Conservation (phyloP, 441 rosid genomes). For the Populus hybrid region DNA sequence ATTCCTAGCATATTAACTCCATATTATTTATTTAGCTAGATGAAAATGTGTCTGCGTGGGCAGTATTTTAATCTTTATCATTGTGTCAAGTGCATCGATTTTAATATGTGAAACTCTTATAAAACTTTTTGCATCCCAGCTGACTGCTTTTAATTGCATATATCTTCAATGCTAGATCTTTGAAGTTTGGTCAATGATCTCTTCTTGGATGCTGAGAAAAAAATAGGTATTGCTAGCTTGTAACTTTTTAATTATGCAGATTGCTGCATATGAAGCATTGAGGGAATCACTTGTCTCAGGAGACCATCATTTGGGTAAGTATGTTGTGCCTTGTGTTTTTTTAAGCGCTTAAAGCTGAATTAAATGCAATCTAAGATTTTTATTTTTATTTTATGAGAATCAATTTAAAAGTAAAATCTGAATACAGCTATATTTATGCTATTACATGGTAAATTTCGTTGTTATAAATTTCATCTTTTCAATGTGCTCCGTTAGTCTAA, state of each 20-base stretch:
- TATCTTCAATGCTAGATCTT: slow-evolving; percentile 4
- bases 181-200: background rate
- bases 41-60: background rate
- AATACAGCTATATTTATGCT: background rate
- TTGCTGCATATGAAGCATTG: slow-evolving; percentile 66
- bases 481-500: background rate
- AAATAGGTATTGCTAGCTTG: slow-evolving; percentile 12
- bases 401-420: background rate
- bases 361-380: background rate
- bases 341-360: background rate
- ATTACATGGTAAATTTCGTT: background rate
- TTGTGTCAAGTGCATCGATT: background rate
- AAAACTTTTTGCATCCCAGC: background rate
- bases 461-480: background rate
- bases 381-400: background rate
- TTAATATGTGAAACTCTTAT: background rate
- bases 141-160: background rate
- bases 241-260: slow-evolving; percentile 43
- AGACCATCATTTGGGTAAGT: slow-evolving; percentile 44
- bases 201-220: background rate
- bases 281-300: slow-evolving; percentile 51
- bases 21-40: background rate
- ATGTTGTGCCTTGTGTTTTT: slow-evolving; percentile 8
- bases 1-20: background rate
- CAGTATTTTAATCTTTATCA: background rate